Evolutionary conservation across 176 grass and related monocot genomes (phyloP).

Genomic region (Elaeis guineensis): DNA sequence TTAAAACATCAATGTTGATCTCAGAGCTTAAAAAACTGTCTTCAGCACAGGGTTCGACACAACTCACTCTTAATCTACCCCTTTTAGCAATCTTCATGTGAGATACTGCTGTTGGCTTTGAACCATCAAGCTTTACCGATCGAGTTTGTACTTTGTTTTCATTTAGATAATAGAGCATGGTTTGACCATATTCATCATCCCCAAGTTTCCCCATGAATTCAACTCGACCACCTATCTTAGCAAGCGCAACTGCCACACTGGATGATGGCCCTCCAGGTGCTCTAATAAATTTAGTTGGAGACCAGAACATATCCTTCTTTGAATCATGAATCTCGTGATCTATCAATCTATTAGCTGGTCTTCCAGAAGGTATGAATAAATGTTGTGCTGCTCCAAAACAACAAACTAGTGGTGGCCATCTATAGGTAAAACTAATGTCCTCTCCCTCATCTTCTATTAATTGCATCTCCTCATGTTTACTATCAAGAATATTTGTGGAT

Average conservation of each 20-base stretch:
- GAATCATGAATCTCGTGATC: constrained; percentile 60
- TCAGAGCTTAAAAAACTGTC: constrained; percentile 64
- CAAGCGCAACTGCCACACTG: constrained; percentile 68
- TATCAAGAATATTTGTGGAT: constrained; percentile 10
- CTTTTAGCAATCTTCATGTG: constrained; percentile 52
- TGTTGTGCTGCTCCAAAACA: constrained; percentile 77
- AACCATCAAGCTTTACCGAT: constrained; percentile 38
- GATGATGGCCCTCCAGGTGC: constrained; percentile 69
- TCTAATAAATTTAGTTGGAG: constrained; percentile 57
- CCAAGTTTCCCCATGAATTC: constrained; percentile 92
- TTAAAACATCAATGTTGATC: constrained; percentile 62
- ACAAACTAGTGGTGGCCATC: constrained; percentile 47
- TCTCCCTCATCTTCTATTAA: constrained; percentile 34
- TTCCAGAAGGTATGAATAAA: constrained; percentile 75
- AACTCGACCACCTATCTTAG: constrained; percentile 49
- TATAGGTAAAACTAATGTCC: constrained; percentile 26
- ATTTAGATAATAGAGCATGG: constrained; percentile 54
- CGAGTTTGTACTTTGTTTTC: constrained; percentile 56
- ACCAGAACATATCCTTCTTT: constrained; percentile 72
- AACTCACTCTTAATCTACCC: constrained; percentile 38
- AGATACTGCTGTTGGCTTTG: constrained; percentile 46
- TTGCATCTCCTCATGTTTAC: constrained; percentile 28
- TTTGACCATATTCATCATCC: constrained; percentile 57
- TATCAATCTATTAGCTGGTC: constrained; percentile 58
- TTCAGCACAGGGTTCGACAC: constrained; percentile 49